Percentiles rank a stretch among this genome's conserved stretches.
These are phyloP conservation scores for Yarrowia sp. DNA, from an alignment of 805 yeast species.

Conservation along the genomic window DNA sequence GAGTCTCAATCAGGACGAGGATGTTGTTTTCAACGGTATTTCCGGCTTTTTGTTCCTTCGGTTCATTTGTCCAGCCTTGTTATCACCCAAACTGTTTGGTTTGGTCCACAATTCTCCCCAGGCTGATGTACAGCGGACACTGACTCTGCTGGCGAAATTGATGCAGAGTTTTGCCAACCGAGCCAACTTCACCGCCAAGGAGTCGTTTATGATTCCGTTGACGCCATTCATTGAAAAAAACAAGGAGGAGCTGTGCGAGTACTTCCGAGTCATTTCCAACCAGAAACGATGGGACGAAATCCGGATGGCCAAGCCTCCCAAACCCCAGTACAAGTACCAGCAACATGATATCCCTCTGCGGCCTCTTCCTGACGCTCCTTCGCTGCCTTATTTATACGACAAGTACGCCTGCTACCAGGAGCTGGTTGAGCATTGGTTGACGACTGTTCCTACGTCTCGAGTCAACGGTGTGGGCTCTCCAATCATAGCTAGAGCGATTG, in stretches of 20 bases:
- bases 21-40: constrained; percentile 60
- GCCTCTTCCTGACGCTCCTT: not conserved
- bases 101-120: constrained; percentile 67
- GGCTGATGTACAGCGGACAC: constrained; percentile 67
- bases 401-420: constrained; percentile 18
- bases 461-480: constrained; percentile 18
- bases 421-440: constrained; percentile 14
- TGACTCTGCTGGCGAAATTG: constrained; percentile 75
- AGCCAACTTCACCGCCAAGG: constrained; percentile 26
- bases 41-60: constrained; percentile 81
- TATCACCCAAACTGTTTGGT: constrained; percentile 83
- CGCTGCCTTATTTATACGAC: not conserved
- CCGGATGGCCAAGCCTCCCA: not conserved
- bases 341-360: not conserved
- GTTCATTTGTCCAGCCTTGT: constrained; percentile 83
- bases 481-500: constrained; percentile 3
- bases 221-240: not conserved
- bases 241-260: not conserved
- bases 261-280: constrained; percentile 11
- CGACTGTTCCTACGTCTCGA: not conserved
- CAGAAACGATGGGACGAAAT: constrained; percentile 1
- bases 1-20: not conserved
- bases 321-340: constrained; percentile 4
- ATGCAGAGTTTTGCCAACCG: constrained; percentile 51
- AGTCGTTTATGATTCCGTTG: constrained; percentile 29